A percentile compares a stretch with the other conserved stretches of the same genome.
Evolutionary conservation across 306 rosid genomes (phyloP).

Genomic region (Argentina anserina): DNA sequence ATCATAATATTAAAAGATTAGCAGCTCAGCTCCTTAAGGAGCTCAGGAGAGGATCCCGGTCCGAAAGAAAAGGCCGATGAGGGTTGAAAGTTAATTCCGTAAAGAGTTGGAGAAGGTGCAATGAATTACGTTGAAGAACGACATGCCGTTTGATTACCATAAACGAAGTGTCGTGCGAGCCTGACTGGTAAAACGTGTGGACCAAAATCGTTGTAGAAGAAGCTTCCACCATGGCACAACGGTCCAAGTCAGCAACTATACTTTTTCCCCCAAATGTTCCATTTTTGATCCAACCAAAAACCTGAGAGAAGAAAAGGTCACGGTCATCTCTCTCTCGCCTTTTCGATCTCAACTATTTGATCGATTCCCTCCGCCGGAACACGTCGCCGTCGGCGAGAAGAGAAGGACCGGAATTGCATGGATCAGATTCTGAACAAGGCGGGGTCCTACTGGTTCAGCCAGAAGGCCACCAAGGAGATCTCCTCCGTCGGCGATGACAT

Average conservation of each 20-base stretch:
- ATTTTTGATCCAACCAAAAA: too few relatives aligned
- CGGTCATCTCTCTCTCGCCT: not conserved
- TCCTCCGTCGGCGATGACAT: conserved; percentile 71
- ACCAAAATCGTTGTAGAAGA: not conserved
- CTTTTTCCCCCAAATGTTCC: not conserved
- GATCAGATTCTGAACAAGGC: conserved; percentile 83
- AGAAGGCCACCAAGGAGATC: conserved; percentile 65
- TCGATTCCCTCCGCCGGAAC: not conserved
- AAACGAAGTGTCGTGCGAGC: not conserved
- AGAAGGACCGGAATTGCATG: conserved; percentile 31
- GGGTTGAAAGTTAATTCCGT: too few relatives aligned
- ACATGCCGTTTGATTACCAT: not conserved
- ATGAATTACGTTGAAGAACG: not conserved
- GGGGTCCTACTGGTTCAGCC: conserved; percentile 88
- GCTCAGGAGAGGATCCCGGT: too few relatives aligned
- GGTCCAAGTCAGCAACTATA: not conserved
- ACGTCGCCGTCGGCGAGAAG: not conserved
- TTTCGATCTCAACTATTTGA: not conserved
- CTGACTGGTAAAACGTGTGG: not conserved
- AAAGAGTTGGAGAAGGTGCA: too few relatives aligned
- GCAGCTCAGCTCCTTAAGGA: too few relatives aligned
- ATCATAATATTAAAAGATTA: too few relatives aligned
- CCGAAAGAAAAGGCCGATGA: too few relatives aligned
- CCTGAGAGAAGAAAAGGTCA: not conserved
- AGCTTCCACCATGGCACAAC: not conserved